Percentiles rank a stretch among this genome's conserved stretches.
Evolutionary conservation across 2,329 filamentous ascomycete genomes (phyloP).

Genomic region (Botrytis elliptica): DNA sequence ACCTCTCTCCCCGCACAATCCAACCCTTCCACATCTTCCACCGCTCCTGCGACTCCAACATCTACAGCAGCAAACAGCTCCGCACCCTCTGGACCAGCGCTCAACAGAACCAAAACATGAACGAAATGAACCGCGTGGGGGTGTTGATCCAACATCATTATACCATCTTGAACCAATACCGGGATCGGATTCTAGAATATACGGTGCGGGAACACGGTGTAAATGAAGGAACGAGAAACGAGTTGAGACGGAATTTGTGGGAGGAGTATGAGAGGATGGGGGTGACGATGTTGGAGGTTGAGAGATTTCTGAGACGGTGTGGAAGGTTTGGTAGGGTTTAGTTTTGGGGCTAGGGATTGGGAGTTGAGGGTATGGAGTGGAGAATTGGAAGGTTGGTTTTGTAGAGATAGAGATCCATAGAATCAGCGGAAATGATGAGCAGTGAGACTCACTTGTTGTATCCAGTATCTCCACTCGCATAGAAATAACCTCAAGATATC

Average conservation of each 20-base stretch:
- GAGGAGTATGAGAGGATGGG: background rate
- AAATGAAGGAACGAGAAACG: background rate
- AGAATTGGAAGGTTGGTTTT: background rate
- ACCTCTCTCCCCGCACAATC: no score
- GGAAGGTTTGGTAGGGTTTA: background rate
- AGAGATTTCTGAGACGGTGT: background rate
- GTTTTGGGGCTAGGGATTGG: background rate
- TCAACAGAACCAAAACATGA: background rate
- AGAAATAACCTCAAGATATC: background rate
- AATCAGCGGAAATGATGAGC: background rate
- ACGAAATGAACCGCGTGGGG: background rate
- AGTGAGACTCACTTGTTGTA: background rate
- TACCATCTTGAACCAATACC: background rate
- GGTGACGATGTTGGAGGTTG: background rate
- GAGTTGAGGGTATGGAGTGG: background rate
- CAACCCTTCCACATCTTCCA: background rate
- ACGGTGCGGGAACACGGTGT: background rate
- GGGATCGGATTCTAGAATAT: background rate
- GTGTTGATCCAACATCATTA: background rate
- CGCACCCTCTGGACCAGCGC: background rate
- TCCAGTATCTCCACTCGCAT: background rate
- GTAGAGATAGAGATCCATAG: background rate
- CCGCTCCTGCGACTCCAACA: background rate
- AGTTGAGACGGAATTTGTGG: background rate
- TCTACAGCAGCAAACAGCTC: background rate